These are phyloP conservation scores for Ogataea minuta DNA, from an alignment of 805 yeast species.

Conservation along the genomic window DNA sequence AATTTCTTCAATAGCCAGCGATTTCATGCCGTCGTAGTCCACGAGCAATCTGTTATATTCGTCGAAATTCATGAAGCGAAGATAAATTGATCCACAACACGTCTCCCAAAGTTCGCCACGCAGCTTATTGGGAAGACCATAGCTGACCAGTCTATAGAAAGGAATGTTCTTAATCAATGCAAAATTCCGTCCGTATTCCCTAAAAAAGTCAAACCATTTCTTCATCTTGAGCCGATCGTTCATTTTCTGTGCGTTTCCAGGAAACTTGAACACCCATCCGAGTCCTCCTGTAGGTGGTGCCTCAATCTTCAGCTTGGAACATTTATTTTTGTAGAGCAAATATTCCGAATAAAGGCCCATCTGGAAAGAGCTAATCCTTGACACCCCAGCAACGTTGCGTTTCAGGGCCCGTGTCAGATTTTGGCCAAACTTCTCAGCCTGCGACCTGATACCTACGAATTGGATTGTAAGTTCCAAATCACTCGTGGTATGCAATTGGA, in stretches of 20 bases:
- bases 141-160: slow-evolving; percentile 80
- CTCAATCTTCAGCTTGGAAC: slow-evolving; percentile 41
- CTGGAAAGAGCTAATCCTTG: slow-evolving; percentile 61
- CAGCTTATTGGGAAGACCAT: slow-evolving; percentile 90
- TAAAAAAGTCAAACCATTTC: slow-evolving; percentile 89
- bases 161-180: slow-evolving; percentile 70
- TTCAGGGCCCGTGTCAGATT: slow-evolving; percentile 59
- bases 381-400: slow-evolving; percentile 61
- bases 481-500: slow-evolving; percentile 66
- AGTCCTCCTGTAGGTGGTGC: slow-evolving; percentile 77
- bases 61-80: slow-evolving; percentile 59
- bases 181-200: slow-evolving; percentile 80
- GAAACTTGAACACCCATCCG: slow-evolving; percentile 81
- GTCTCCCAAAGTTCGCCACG: slow-evolving; percentile 98
- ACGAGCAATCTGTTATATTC: slow-evolving; percentile 58
- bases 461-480: slow-evolving; percentile 63
- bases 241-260: slow-evolving; percentile 77
- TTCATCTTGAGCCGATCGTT: slow-evolving; percentile 85
- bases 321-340: slow-evolving; percentile 58
- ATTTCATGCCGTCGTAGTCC: slow-evolving; percentile 59
- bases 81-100: slow-evolving; percentile 79
- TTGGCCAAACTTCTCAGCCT: slow-evolving; percentile 78
- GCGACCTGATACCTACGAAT: slow-evolving; percentile 74
- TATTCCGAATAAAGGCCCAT: slow-evolving; percentile 83
- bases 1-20: slow-evolving; percentile 92